Base-by-base conservation (phyloP, 2,329 filamentous ascomycete species). In the Elsinoe australis region DNA sequence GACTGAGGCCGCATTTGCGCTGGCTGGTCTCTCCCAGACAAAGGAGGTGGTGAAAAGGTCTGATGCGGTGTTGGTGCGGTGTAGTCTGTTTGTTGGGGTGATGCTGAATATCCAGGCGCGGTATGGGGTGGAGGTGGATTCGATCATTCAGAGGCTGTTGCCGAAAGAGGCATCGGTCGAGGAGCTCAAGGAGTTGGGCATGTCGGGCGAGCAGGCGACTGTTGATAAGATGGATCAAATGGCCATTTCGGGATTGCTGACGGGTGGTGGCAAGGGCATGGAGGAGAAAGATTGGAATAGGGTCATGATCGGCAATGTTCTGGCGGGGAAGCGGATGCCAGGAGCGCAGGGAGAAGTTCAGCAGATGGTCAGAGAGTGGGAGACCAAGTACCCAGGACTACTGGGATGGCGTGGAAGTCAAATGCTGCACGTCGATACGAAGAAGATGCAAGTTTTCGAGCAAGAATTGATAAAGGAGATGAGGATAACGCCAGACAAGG, bases 31-130 rank as follows among this genome's bases (percentile, higher is more conserved):
- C 7, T 19, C 6, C 4, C 21, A 8, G 4, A 14, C 21, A 3
- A 31, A 31, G 15, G 15, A 15, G 8, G 39, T 12, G 5, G 24
- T 8, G 8, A n/a, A 3, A 6, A 9, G 26, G 21, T 8, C 39
- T 1, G 26, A 26, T 1, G 31, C 22, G 17, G 31, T 47, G 2
- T 19, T 35, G 12, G 45, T 48, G 6, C 17, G 8, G 33, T 15
- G 33, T 22, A 48, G 45, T 24, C 17, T 48, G 12, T 48, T 48
- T 12, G 45, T 38, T 12, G 32, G 33, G 3, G 45, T 39, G 15
- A 34, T 48, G 32, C 17, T 48, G 18, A 48, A 48, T 12, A 48
- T 48, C 2, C 31, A 39, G 19, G 10, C 33, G n/a, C 26, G 32
- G 21, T 48, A 48, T n/a, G 45, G 45, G 10, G 18, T 39, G 5